Evolutionary conservation across 495 filamentous ascomycete genomes (phyloP).

Genomic region (Penicillium cataractarum): DNA sequence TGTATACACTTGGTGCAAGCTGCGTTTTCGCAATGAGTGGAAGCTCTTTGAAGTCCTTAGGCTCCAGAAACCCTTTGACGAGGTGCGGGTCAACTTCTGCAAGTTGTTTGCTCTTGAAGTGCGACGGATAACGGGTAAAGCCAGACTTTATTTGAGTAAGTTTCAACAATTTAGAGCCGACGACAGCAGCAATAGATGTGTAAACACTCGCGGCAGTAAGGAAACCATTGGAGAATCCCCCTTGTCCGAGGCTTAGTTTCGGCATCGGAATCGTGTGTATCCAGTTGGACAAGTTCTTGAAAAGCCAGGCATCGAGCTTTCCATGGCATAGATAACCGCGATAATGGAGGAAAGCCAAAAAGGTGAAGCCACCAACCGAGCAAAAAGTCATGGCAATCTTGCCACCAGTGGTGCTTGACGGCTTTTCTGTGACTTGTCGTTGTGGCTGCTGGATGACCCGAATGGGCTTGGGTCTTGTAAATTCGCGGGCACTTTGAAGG

Average conservation of each 20-base stretch:
- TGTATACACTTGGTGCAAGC: conserved; percentile 50
- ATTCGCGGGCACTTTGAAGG: conserved; percentile 27
- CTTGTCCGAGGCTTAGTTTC: not conserved
- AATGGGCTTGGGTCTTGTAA: conserved; percentile 20
- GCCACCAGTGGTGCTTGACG: not conserved
- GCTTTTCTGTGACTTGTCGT: not conserved
- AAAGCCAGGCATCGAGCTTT: not conserved
- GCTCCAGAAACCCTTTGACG: conserved; percentile 43
- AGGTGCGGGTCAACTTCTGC: conserved; percentile 34
- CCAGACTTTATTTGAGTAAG: conserved; percentile 33
- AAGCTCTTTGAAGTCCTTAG: conserved; percentile 48
- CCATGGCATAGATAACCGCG: not conserved
- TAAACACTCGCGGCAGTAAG: not conserved
- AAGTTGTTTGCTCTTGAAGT: conserved; percentile 29
- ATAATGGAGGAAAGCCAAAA: not conserved
- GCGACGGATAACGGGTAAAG: conserved; percentile 41
- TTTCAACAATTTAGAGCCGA: conserved; percentile 25
- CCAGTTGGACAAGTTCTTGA: not conserved
- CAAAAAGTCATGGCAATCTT: not conserved
- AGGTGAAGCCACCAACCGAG: not conserved
- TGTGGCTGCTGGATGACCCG: conserved; percentile 24
- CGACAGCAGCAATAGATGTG: conserved; percentile 16
- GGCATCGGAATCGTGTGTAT: not conserved
- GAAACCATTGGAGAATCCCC: not conserved
- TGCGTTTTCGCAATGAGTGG: conserved; percentile 44